These are phyloP conservation scores for Neofusicoccum cordaticola DNA, from an alignment of 2,329 filamentous ascomycete species.

Conservation along the genomic window DNA sequence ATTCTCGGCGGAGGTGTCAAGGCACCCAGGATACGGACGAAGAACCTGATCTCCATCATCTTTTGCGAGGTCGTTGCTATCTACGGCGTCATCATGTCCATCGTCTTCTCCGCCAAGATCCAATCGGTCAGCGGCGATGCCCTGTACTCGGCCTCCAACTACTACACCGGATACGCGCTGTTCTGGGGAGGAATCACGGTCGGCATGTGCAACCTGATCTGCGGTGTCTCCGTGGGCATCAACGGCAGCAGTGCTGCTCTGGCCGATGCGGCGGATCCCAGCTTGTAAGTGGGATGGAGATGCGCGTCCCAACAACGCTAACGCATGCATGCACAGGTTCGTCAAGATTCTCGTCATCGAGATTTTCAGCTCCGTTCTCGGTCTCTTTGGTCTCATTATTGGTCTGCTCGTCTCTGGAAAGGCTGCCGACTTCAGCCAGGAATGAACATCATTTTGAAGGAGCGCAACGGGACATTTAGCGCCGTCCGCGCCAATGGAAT, in stretches of 20 bases:
- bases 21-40: constrained; percentile 95
- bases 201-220: constrained; percentile 92
- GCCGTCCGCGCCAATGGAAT: neutral
- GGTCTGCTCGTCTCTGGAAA: constrained; percentile 85
- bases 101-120: constrained; percentile 92
- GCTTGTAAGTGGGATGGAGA: constrained; percentile 65
- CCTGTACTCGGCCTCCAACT: constrained; percentile 72
- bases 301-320: constrained; percentile 6
- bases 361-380: constrained; percentile 97
- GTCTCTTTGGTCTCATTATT: constrained; percentile 93
- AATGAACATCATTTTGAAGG: constrained; percentile 23
- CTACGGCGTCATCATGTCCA: constrained; percentile 99
- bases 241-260: constrained; percentile 96
- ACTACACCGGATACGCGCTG: constrained; percentile 91
- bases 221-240: constrained; percentile 94
- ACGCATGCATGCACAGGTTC: constrained; percentile 59
- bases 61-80: constrained; percentile 99
- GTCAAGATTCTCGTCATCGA: constrained; percentile 99
- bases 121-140: constrained; percentile 61
- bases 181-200: constrained; percentile 97
- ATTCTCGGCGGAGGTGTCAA: constrained; percentile 96
- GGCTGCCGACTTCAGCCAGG: constrained; percentile 64
- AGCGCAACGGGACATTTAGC: neutral
- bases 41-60: constrained; percentile 99
- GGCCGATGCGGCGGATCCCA: constrained; percentile 89